Conservation (phyloP, 73 alveolate species). For the Paramecium octaurelia region DNA sequence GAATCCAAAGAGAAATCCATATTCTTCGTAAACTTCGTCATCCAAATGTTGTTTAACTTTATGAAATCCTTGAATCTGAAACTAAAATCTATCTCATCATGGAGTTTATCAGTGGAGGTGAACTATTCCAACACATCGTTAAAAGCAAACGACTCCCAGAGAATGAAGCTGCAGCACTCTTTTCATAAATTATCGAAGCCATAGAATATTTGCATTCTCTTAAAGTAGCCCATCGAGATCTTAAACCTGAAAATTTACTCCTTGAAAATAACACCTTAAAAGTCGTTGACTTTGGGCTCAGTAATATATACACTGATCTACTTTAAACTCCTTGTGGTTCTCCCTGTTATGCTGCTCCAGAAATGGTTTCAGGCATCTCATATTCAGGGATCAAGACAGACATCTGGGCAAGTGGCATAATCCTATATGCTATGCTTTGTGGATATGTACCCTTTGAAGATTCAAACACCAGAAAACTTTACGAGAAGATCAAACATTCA, state of each 20-base stretch:
- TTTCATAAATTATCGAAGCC: slow-evolving; percentile 83
- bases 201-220: slow-evolving; percentile 81
- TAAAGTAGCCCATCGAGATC: slow-evolving; percentile 82
- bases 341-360: slow-evolving; percentile 91
- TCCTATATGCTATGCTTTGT: slow-evolving; percentile 83
- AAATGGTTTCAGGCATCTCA: slow-evolving; percentile 78
- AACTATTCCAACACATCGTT: slow-evolving; percentile 89
- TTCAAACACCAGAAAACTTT: slow-evolving; percentile 73
- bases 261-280: slow-evolving; percentile 71
- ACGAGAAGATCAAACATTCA: slow-evolving; percentile 69
- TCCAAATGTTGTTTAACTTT: slow-evolving; percentile 83
- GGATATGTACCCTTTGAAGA: slow-evolving; percentile 88
- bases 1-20: slow-evolving; percentile 88
- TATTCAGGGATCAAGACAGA: slow-evolving; percentile 71
- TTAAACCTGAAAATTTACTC: slow-evolving; percentile 83
- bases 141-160: slow-evolving; percentile 74
- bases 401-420: slow-evolving; percentile 82
- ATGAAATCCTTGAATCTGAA: slow-evolving; percentile 85
- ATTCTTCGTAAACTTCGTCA: slow-evolving; percentile 84
- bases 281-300: slow-evolving; percentile 80
- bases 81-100: slow-evolving; percentile 80
- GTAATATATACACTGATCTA: slow-evolving; percentile 65
- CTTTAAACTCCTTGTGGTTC: slow-evolving; percentile 81
- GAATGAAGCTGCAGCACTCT: slow-evolving; percentile 77
- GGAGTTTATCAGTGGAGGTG: slow-evolving; percentile 94